phyloP scores from a whole-genome alignment of 768 basidiomycete genomes.

The Saitozyma sp. region DNA sequence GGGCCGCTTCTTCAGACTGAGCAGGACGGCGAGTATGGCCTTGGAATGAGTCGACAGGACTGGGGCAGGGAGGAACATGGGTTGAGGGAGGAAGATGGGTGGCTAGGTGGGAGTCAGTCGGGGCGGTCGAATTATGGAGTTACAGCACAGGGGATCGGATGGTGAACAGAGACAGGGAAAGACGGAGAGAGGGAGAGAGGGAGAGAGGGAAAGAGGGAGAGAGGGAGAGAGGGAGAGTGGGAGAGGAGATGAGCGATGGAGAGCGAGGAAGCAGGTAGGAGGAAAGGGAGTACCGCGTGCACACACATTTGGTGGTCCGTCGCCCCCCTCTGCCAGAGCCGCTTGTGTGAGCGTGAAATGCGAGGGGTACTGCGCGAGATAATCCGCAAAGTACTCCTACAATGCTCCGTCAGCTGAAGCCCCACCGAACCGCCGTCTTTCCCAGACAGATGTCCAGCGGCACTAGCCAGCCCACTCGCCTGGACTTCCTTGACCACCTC shows the following conservation, averaged over 20 bases:
- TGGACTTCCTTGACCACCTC: slow-evolving; percentile 97
- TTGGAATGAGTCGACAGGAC: slow-evolving; percentile 78
- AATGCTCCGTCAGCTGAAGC: background rate
- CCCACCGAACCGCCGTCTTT: background rate
- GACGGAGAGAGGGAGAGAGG: no score
- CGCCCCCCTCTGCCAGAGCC: slow-evolving; percentile 46
- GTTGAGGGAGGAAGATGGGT: slow-evolving; percentile 50
- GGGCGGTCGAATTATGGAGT: no score
- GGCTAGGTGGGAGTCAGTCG: slow-evolving; percentile 26
- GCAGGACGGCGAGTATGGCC: slow-evolving; percentile 77
- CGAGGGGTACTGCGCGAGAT: slow-evolving; percentile 78
- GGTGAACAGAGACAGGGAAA: no score
- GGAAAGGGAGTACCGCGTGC: no score
- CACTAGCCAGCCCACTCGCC: slow-evolving; percentile 58
- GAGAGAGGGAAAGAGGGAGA: no score
- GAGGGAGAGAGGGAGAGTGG: no score
- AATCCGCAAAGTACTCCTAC: slow-evolving; percentile 96
- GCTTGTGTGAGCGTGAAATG: slow-evolving; percentile 70
- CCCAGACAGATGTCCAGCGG: no score
- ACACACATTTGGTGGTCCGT: slow-evolving; percentile 51
- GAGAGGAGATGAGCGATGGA: no score
- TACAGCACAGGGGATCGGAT: no score
- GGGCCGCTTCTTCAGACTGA: slow-evolving; percentile 95
- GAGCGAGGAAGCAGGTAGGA: no score
- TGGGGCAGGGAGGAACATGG: slow-evolving; percentile 43